Conservation (phyloP, 306 rosid species). For the Dalbergia cultrata region DNA sequence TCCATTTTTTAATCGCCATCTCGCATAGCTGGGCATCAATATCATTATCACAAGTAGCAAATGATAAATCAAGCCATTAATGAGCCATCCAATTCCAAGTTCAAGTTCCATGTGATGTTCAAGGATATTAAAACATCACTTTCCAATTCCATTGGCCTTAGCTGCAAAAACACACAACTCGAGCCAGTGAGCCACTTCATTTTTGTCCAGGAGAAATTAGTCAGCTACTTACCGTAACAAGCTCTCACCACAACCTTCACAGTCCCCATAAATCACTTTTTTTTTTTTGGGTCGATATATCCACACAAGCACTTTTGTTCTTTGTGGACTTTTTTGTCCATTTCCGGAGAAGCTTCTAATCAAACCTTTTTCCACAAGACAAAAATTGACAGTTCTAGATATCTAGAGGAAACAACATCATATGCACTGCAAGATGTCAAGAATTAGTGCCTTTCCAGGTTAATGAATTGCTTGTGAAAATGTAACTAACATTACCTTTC, state of each 20-base stretch:
- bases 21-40: not conserved
- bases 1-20: not conserved
- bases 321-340: constrained; percentile 5
- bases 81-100: too few relatives aligned
- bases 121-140: too few relatives aligned
- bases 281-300: constrained; percentile 4
- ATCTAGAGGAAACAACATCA: not conserved
- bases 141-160: too few relatives aligned
- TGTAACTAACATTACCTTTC: not conserved
- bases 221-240: constrained; percentile 8
- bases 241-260: not conserved
- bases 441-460: constrained; percentile 1
- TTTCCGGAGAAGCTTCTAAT: constrained; percentile 2
- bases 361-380: not conserved
- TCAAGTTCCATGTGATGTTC: too few relatives aligned
- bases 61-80: too few relatives aligned
- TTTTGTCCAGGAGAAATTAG: constrained; percentile 2
- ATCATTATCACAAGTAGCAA: too few relatives aligned
- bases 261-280: constrained; percentile 13
- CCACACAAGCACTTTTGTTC: constrained; percentile 36
- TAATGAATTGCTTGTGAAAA: not conserved
- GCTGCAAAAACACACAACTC: not conserved
- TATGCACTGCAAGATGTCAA: constrained; percentile 17
- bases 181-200: not conserved
- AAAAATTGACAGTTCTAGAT: constrained; percentile 26